These are phyloP conservation scores for Pseudocercospora ulei DNA, from an alignment of 2,329 filamentous ascomycete genomes.

Conservation along the genomic window DNA sequence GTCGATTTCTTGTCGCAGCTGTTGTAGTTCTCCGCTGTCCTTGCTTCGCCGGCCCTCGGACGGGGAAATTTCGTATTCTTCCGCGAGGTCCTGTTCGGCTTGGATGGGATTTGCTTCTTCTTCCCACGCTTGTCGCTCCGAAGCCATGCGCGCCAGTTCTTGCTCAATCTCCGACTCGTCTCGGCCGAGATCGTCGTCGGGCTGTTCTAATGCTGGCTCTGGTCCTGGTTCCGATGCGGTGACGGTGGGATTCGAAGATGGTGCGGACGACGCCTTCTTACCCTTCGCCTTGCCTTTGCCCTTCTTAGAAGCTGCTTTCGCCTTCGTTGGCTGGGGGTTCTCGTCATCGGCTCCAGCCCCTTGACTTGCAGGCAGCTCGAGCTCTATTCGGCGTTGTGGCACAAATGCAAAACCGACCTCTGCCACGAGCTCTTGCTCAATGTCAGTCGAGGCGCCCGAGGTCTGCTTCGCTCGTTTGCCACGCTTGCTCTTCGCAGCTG, in stretches of 20 bases:
- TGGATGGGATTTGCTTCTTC: slow-evolving; percentile 15
- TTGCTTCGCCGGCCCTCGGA: slow-evolving; percentile 25
- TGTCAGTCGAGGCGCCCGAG: slow-evolving; percentile 14
- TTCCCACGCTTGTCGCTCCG: slow-evolving; percentile 26
- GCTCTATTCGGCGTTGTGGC: slow-evolving; percentile 13
- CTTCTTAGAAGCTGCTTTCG: slow-evolving; percentile 26
- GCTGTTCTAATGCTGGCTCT: slow-evolving; percentile 17
- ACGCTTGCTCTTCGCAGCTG: slow-evolving; percentile 23
- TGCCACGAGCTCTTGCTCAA: slow-evolving; percentile 6
- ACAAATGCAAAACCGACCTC: slow-evolving; percentile 3
- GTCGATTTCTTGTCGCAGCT: slow-evolving; percentile 22
- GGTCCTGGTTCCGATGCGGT: slow-evolving; percentile 17
- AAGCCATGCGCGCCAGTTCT: slow-evolving; percentile 30
- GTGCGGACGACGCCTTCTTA: slow-evolving; percentile 25
- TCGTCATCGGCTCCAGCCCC: slow-evolving; percentile 13
- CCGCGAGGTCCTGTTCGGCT: slow-evolving; percentile 27
- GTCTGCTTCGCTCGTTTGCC: slow-evolving; percentile 22
- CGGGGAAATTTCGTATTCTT: slow-evolving; percentile 35
- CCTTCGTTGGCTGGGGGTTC: slow-evolving; percentile 11
- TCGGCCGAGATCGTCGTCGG: slow-evolving; percentile 18
- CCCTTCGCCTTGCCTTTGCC: slow-evolving; percentile 26
- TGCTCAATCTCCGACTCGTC: slow-evolving; percentile 31
- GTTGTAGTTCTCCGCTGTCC: slow-evolving; percentile 22
- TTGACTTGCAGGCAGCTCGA: slow-evolving; percentile 10
- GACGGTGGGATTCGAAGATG: slow-evolving; percentile 24